A percentile compares a stretch with the other conserved stretches of the same genome.
Conservation (phyloP, 2,329 filamentous ascomycete genomes). For the Cytospora leucostoma region DNA sequence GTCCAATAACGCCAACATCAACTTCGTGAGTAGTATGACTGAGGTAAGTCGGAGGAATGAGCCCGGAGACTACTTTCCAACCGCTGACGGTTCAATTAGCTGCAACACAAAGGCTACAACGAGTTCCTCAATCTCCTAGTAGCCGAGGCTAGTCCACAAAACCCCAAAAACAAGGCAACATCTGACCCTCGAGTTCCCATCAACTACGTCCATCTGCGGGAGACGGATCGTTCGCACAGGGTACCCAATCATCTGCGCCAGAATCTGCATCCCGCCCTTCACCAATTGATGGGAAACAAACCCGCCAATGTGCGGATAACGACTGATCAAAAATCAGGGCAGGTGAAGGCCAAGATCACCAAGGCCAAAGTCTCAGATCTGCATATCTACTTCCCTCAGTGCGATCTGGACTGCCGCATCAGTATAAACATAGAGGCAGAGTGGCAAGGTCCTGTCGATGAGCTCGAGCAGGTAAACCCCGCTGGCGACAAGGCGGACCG, state of each 20-base stretch:
- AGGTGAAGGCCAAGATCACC: slow-evolving; percentile 79
- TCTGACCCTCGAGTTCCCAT: slow-evolving; percentile 60
- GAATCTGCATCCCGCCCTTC: slow-evolving; percentile 65
- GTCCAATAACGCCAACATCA: slow-evolving; percentile 58
- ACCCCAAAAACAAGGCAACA: slow-evolving; percentile 46
- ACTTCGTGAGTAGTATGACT: slow-evolving; percentile 88
- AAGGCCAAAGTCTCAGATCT: slow-evolving; percentile 87
- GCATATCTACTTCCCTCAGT: slow-evolving; percentile 78
- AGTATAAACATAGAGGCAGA: slow-evolving; percentile 94
- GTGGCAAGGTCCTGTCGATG: slow-evolving; percentile 69
- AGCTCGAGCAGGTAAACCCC: slow-evolving; percentile 46
- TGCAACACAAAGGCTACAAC: slow-evolving; percentile 82
- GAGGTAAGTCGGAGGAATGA: slow-evolving; percentile 57
- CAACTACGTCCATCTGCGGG: slow-evolving; percentile 77
- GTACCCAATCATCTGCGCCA: slow-evolving; percentile 62
- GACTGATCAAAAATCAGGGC: slow-evolving; percentile 69
- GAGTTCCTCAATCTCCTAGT: slow-evolving; percentile 76
- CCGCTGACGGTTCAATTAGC: slow-evolving; percentile 45
- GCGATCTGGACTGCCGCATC: slow-evolving; percentile 85
- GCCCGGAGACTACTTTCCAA: neutral
- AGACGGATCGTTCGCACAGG: slow-evolving; percentile 82
- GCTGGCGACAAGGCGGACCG: slow-evolving; percentile 57
- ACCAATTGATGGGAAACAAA: slow-evolving; percentile 58
- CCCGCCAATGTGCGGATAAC: slow-evolving; percentile 70
- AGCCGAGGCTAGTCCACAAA: slow-evolving; percentile 57